These are phyloP conservation scores for Wickerhamomyces kurtzmanii DNA, from an alignment of 805 yeast genomes.

Conservation along the genomic window DNA sequence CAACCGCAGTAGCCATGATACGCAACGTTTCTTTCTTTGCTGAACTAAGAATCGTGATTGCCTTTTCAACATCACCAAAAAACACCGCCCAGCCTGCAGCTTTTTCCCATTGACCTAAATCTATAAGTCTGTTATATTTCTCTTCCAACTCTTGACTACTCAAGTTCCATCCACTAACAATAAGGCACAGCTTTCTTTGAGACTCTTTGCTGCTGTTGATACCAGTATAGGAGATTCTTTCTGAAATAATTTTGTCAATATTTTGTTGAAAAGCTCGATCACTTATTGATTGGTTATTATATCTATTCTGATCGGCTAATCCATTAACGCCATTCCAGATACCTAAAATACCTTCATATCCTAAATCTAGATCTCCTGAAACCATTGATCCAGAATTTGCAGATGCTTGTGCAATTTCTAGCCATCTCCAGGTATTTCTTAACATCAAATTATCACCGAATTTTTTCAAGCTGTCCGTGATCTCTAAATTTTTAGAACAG, in stretches of 20 bases:
- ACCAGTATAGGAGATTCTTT: no score
- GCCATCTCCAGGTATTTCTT: slow-evolving; percentile 88
- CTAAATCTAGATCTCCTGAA: slow-evolving; percentile 64
- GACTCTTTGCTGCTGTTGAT: slow-evolving; percentile 42
- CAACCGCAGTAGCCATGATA: slow-evolving; percentile 87
- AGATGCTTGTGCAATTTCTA: slow-evolving; percentile 58
- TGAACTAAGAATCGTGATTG: slow-evolving; percentile 70
- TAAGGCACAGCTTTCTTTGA: slow-evolving; percentile 70
- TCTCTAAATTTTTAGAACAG: slow-evolving; percentile 49
- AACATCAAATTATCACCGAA: slow-evolving; percentile 46
- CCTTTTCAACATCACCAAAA: slow-evolving; percentile 77
- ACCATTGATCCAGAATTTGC: slow-evolving; percentile 59
- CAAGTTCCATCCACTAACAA: slow-evolving; percentile 87
- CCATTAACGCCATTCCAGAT: slow-evolving; percentile 76
- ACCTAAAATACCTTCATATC: slow-evolving; percentile 82
- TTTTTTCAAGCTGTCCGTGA: slow-evolving; percentile 41
- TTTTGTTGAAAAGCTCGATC: slow-evolving; percentile 11
- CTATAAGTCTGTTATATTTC: slow-evolving; percentile 46
- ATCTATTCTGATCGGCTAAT: slow-evolving; percentile 38
- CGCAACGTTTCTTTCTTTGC: slow-evolving; percentile 62
- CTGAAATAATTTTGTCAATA: slow-evolving; percentile 21
- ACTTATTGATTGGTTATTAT: slow-evolving; percentile 13
- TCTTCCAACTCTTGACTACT: slow-evolving; percentile 67
- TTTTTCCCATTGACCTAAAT: slow-evolving; percentile 58
- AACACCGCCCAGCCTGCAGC: slow-evolving; percentile 99